A percentile compares a stretch with the other conserved stretches of the same genome.
Conservation (phyloP, 371 early-diverging fungal species). For the Circinella umbellata region DNA sequence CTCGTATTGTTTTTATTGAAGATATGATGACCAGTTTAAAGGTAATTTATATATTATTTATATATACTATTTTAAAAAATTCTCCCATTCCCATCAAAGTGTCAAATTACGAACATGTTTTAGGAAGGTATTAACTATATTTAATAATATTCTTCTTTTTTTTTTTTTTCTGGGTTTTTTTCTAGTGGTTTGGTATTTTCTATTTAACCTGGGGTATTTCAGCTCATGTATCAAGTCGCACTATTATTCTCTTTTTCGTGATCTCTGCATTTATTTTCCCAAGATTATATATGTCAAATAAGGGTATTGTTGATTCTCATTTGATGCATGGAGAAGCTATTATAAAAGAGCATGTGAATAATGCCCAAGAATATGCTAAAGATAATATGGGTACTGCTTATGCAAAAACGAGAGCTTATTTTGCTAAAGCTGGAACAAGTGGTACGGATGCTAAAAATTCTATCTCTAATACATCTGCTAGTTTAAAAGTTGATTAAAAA, state of each 20-base stretch:
- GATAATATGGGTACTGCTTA: slow-evolving; percentile 13
- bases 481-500: slow-evolving; percentile 13
- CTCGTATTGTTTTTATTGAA: slow-evolving; percentile 50
- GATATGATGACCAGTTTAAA: slow-evolving; percentile 41
- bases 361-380: slow-evolving; percentile 10
- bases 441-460: slow-evolving; percentile 26
- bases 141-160: neutral
- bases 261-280: slow-evolving; percentile 45
- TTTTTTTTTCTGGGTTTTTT: neutral
- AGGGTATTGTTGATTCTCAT: slow-evolving; percentile 47
- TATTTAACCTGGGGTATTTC: slow-evolving; percentile 46
- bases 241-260: slow-evolving; percentile 28
- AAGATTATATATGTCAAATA: slow-evolving; percentile 43
- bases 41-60: neutral
- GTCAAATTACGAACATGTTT: too few species aligned
- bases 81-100: neutral
- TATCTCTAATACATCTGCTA: slow-evolving; percentile 10
- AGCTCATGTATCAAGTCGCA: slow-evolving; percentile 40
- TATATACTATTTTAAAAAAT: neutral
- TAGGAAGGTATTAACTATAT: neutral
- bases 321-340: slow-evolving; percentile 42
- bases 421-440: slow-evolving; percentile 19
- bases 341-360: slow-evolving; percentile 15
- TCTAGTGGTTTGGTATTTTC: slow-evolving; percentile 38
- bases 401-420: slow-evolving; percentile 15